Evolutionary conservation across 495 filamentous ascomycete genomes (phyloP), one percentile per base, ranked within the genome.

Genomic region (Xylaria palmicola): DNA sequence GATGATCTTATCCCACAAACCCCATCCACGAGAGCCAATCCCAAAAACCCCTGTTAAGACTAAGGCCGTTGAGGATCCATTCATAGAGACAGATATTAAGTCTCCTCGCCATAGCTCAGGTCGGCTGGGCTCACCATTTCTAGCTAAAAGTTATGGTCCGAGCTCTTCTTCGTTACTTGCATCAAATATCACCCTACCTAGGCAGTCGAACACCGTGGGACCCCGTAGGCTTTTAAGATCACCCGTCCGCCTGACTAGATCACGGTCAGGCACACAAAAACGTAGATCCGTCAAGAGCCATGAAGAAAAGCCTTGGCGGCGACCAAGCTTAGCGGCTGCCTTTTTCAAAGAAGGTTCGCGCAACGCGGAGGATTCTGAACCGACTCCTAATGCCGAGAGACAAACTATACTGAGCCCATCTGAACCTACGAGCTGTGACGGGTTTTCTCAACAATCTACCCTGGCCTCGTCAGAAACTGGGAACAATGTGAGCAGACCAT

Each of bases 81-180:
- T 44, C 17, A 36, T 48, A 15, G 60, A 30, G 10, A 36, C 34
- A 22, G 19, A 29, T 26, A 17, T 3, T 12, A 43, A 45, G 15
- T 62, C 12, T 41, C 57, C 59, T 22, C 50, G 6, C 68, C 75
- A 37, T 7, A 19, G 27, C 12, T 59, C 73, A 27, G 78, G 77
- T 22, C 78, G 80, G 36, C 77, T 88, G 6, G 86, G 85, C 7
- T 89, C 88, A 50, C 86, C 83, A 24, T 79, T 87, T 36, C 73
- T 81, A n/a, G 85, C 78, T 55, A 75, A 67, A 56, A 82, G 79
- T 60, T 82, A 82, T 44, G 79, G 79, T 0, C 79, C 79, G 5
- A 81, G 77, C 62, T 80, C 79, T 19, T 81, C 79, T 1, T 72
- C 68, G 9, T 75, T 75, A 22, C 68, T 80, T 15, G 71, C 74